Evolutionary conservation across 2,329 filamentous ascomycete species (phyloP).

Genomic region (Xylariomycetidae sp.): DNA sequence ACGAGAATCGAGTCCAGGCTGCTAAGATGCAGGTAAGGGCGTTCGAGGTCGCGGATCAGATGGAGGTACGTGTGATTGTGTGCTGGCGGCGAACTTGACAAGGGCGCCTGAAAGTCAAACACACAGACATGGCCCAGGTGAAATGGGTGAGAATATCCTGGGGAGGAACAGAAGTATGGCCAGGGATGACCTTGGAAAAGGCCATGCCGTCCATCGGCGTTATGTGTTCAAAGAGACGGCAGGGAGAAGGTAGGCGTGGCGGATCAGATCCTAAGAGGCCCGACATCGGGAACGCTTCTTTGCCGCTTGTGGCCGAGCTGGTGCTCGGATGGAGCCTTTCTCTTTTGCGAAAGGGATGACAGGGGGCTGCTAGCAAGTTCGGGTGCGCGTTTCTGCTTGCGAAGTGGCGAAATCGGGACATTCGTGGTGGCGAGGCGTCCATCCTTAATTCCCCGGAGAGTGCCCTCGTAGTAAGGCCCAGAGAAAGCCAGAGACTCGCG

Average conservation of each 20-base stretch:
- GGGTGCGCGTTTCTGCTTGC: slow-evolving; percentile 48
- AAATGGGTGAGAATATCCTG: no score
- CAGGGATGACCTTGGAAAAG: slow-evolving; percentile 2
- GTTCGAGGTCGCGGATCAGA: no score
- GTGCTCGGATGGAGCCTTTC: slow-evolving; percentile 45
- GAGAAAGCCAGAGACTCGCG: slow-evolving; percentile 58
- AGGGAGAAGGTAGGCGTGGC: not conserved
- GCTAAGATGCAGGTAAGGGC: no score
- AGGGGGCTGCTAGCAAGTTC: slow-evolving; percentile 45
- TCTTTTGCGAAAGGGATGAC: slow-evolving; percentile 43
- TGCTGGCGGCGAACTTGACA: no score
- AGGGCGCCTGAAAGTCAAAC: no score
- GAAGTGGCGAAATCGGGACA: slow-evolving; percentile 61
- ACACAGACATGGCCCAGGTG: no score
- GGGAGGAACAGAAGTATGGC: no score
- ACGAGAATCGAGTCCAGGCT: no score
- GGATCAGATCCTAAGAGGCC: slow-evolving; percentile 38
- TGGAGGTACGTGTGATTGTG: no score
- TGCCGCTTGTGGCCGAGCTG: slow-evolving; percentile 47
- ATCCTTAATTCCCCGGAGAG: slow-evolving; percentile 57
- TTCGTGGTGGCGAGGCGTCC: slow-evolving; percentile 61
- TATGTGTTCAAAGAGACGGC: not conserved
- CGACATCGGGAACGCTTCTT: slow-evolving; percentile 53
- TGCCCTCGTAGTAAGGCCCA: slow-evolving; percentile 52
- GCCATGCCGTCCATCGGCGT: slow-evolving; percentile 3